phyloP scores from a whole-genome alignment of 257 asterid genomes.

The Primulina huaijiensis region DNA sequence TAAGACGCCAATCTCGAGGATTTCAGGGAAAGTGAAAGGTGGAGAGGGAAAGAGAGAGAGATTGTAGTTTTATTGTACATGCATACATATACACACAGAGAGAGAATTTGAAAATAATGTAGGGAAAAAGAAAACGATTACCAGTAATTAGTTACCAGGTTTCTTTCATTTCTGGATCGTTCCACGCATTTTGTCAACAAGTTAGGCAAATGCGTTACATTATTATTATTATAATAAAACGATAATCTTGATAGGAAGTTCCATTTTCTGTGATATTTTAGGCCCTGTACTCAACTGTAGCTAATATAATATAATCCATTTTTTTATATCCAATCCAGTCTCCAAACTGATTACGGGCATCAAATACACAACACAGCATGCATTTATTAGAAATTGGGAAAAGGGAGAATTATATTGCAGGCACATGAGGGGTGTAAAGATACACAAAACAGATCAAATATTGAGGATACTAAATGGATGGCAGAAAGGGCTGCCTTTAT shows the following conservation, averaged over 20 bases:
- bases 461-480: constrained; percentile 43
- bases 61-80: not conserved
- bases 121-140: constrained; percentile 5
- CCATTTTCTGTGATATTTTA: too few species aligned
- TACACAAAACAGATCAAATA: constrained; percentile 59
- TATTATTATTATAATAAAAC: too few species aligned
- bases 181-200: too few species aligned
- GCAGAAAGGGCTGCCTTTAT: constrained; percentile 38
- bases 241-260: too few species aligned
- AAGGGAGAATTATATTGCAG: constrained; percentile 22
- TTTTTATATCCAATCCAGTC: not conserved
- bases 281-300: too few species aligned
- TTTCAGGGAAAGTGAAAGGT: constrained; percentile 49
- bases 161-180: too few species aligned
- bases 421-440: constrained; percentile 25
- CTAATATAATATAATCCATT: not conserved
- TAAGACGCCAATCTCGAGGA: constrained; percentile 48
- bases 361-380: constrained; percentile 7
- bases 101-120: constrained; percentile 13
- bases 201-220: too few species aligned
- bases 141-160: too few species aligned
- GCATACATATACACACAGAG: not conserved
- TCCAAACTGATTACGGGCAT: not conserved
- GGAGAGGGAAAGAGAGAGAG: constrained; percentile 32
- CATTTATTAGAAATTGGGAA: constrained; percentile 19